Percentiles rank a stretch among this genome's conserved stretches.
Evolutionary conservation across 768 basidiomycete genomes (phyloP).

Genomic region (Leccinellum albellum): DNA sequence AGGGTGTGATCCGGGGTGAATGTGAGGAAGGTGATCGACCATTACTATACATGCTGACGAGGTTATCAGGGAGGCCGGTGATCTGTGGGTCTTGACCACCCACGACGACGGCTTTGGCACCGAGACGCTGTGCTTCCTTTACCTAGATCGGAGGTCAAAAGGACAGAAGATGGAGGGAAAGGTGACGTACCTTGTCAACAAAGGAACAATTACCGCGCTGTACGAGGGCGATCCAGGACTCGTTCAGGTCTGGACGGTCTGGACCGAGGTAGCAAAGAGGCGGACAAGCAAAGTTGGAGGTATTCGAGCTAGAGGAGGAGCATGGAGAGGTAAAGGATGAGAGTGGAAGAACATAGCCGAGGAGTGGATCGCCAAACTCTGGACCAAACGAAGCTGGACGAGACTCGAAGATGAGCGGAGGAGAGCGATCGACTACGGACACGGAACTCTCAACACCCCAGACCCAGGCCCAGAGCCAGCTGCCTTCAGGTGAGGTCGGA

Average conservation of each 20-base stretch:
- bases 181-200: constrained; percentile 67
- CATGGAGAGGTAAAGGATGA: constrained; percentile 63
- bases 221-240: constrained; percentile 87
- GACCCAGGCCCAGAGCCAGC: constrained; percentile 61
- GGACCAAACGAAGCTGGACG: constrained; percentile 75
- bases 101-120: constrained; percentile 88
- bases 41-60: constrained; percentile 92
- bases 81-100: constrained; percentile 73
- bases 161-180: constrained; percentile 19
- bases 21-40: constrained; percentile 50
- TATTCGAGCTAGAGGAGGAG: constrained; percentile 8
- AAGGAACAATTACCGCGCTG: constrained; percentile 90
- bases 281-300: constrained; percentile 62
- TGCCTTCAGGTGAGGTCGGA: constrained; percentile 40
- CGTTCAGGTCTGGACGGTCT: constrained; percentile 53
- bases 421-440: constrained; percentile 72
- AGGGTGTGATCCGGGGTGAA: constrained; percentile 4
- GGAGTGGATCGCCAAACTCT: constrained; percentile 61
- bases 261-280: constrained; percentile 56
- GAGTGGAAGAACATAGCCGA: constrained; percentile 70
- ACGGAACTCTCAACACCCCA: constrained; percentile 70
- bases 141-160: constrained; percentile 24
- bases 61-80: constrained; percentile 65
- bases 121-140: constrained; percentile 62
- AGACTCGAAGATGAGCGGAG: constrained; percentile 66